Conservation (phyloP, 1,139 yeast genomes). For the Magnusiomyces sp. region DNA sequence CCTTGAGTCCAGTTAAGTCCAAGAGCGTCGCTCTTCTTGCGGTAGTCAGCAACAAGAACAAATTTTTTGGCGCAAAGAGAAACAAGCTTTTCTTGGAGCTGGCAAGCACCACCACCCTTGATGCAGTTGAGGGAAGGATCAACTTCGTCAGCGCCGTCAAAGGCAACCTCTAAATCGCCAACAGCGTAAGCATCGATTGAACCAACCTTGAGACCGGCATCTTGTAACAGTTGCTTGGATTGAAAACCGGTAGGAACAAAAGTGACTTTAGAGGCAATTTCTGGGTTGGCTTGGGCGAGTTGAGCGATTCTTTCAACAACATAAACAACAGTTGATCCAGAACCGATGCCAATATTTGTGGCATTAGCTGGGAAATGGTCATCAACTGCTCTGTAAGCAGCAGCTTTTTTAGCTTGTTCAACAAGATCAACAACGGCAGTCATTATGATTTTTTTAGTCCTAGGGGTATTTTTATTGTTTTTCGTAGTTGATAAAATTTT, state of each 20-base stretch:
- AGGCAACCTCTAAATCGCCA: conserved; percentile 71
- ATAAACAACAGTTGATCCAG: conserved; percentile 93
- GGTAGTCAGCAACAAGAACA: conserved; percentile 84
- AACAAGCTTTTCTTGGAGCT: conserved; percentile 92
- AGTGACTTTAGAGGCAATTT: conserved; percentile 36
- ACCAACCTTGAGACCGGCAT: conserved; percentile 72
- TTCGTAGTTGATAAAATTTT: neutral
- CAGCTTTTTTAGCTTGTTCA: conserved; percentile 69
- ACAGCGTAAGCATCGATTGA: conserved; percentile 69
- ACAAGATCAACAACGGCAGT: conserved; percentile 19
- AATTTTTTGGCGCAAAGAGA: conserved; percentile 73
- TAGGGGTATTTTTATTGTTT: neutral
- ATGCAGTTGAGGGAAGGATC: conserved; percentile 73
- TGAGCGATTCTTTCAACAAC: conserved; percentile 93
- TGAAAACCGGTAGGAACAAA: conserved; percentile 98
- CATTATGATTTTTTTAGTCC: neutral
- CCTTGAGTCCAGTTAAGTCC: conserved; percentile 87
- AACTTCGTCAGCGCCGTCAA: conserved; percentile 98
- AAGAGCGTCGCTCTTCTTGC: conserved; percentile 60
- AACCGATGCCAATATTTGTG: conserved; percentile 83
- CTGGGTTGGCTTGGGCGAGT: conserved; percentile 38
- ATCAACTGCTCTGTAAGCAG: conserved; percentile 90
- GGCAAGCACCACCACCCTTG: conserved; percentile 98
- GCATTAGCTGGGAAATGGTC: conserved; percentile 68
- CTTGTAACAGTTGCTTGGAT: conserved; percentile 74